Conservation (phyloP, 1,284 basidiomycete species). For the Cutaneotrichosporon cavernicola region DNA sequence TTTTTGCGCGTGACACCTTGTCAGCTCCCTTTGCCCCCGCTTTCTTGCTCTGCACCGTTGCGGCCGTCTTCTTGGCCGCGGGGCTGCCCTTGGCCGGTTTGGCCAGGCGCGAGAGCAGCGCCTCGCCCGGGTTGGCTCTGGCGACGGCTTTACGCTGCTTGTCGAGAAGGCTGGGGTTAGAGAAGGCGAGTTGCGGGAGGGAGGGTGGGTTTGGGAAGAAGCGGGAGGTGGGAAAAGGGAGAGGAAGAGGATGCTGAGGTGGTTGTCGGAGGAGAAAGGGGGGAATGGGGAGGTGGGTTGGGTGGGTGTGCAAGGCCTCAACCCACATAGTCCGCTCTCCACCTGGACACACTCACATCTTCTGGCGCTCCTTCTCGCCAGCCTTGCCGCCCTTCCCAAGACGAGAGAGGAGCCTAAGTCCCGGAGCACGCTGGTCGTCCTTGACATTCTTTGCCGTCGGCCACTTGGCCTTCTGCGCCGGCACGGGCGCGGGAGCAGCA, state of each 20-base stretch:
- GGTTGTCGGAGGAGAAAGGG: no score
- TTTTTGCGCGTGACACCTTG: slow-evolving; percentile 41
- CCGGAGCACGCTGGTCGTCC: slow-evolving; percentile 18
- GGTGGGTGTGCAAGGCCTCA: no score
- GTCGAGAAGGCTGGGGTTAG: slow-evolving; percentile 37
- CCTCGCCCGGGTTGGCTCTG: slow-evolving; percentile 29
- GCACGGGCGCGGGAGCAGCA: background rate
- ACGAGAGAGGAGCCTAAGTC: slow-evolving; percentile 38
- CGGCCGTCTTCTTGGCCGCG: slow-evolving; percentile 10
- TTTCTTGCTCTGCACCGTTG: slow-evolving; percentile 7
- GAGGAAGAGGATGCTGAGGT: no score
- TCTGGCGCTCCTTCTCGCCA: slow-evolving; percentile 35
- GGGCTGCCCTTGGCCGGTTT: slow-evolving; percentile 30
- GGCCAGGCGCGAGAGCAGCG: slow-evolving; percentile 39
- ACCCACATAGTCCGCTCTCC: no score
- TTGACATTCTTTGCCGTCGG: slow-evolving; percentile 18
- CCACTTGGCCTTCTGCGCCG: slow-evolving; percentile 10
- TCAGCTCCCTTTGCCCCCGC: slow-evolving; percentile 16
- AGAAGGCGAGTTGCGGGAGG: no score
- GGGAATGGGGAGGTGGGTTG: no score
- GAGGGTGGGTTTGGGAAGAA: no score
- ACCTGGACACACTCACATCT: slow-evolving; percentile 31
- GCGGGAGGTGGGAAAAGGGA: no score
- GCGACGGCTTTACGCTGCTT: slow-evolving; percentile 43
- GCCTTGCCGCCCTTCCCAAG: slow-evolving; percentile 35